These are phyloP conservation scores for Gaultheria prostrata DNA, from an alignment of 148 eudicot species.

Conservation along the genomic window DNA sequence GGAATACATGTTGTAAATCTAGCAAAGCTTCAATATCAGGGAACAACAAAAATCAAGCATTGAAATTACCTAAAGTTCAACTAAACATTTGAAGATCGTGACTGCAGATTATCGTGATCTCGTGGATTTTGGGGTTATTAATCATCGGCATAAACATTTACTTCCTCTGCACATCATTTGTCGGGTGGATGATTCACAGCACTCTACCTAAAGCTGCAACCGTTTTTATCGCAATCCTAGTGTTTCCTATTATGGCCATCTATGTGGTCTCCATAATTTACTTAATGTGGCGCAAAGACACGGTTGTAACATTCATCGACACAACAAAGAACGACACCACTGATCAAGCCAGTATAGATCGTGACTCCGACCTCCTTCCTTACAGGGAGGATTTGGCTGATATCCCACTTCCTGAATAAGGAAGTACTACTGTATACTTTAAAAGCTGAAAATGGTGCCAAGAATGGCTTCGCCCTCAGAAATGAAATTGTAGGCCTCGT, in stretches of 20 bases:
- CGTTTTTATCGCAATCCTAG: slow-evolving; percentile 63
- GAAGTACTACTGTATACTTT: background rate
- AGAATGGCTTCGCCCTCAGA: background rate
- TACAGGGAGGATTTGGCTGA: slow-evolving; percentile 54
- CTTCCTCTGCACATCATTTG: slow-evolving; percentile 61
- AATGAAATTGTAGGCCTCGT: background rate
- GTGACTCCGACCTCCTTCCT: slow-evolving; percentile 17
- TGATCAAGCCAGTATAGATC: slow-evolving; percentile 30
- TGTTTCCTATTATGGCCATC: slow-evolving; percentile 76
- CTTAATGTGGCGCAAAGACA: slow-evolving; percentile 69
- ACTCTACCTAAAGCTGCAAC: slow-evolving; percentile 62
- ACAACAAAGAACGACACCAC: slow-evolving; percentile 20
- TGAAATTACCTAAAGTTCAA: background rate
- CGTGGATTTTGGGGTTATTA: slow-evolving; percentile 60
- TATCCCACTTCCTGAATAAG: slow-evolving; percentile 44
- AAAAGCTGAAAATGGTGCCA: background rate
- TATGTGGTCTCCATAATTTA: slow-evolving; percentile 58
- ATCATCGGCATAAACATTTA: slow-evolving; percentile 79
- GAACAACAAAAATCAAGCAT: too few relatives aligned
- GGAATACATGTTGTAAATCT: background rate
- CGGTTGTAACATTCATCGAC: slow-evolving; percentile 54
- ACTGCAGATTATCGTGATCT: slow-evolving; percentile 50
- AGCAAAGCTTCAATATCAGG: background rate
- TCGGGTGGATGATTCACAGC: slow-evolving; percentile 71
- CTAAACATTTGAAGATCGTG: background rate